phyloP scores from a whole-genome alignment of 768 basidiomycete genomes.

The Porphyrellus cyaneotinctus region DNA sequence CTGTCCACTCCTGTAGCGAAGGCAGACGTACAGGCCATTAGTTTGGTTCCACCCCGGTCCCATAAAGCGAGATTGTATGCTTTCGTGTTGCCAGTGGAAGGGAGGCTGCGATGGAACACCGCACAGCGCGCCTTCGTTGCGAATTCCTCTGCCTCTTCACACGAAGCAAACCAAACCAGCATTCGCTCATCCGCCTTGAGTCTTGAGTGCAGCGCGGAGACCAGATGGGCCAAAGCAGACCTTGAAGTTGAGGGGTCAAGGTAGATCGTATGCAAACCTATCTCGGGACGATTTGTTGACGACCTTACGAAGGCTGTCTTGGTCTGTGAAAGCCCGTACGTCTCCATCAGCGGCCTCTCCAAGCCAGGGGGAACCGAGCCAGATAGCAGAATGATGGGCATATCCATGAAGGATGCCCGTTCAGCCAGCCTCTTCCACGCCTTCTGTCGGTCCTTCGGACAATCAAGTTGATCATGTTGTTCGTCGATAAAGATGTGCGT shows the following conservation, averaged over 20 bases:
- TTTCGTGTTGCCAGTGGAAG: not conserved
- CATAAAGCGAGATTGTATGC: not conserved
- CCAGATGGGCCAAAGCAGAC: not conserved
- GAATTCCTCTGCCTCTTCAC: not conserved
- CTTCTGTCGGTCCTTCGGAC: not conserved
- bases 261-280: constrained; percentile 1
- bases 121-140: not conserved
- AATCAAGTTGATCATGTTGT: constrained; percentile 5
- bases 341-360: not conserved
- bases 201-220: not conserved
- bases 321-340: not conserved
- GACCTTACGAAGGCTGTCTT: not conserved
- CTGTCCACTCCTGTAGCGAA: constrained; percentile 6
- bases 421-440: not conserved
- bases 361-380: not conserved
- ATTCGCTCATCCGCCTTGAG: not conserved
- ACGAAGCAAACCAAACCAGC: not conserved
- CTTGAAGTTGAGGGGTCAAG: not conserved
- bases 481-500: not conserved
- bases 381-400: constrained; percentile 2
- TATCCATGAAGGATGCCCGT: not conserved
- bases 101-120: not conserved
- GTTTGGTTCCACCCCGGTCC: not conserved
- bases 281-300: not conserved
- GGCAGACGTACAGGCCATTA: constrained; percentile 8